A percentile compares a stretch with the other conserved stretches of the same genome.
Evolutionary conservation across 257 asterid genomes (phyloP).

Genomic region (Nicotiana otophora): DNA sequence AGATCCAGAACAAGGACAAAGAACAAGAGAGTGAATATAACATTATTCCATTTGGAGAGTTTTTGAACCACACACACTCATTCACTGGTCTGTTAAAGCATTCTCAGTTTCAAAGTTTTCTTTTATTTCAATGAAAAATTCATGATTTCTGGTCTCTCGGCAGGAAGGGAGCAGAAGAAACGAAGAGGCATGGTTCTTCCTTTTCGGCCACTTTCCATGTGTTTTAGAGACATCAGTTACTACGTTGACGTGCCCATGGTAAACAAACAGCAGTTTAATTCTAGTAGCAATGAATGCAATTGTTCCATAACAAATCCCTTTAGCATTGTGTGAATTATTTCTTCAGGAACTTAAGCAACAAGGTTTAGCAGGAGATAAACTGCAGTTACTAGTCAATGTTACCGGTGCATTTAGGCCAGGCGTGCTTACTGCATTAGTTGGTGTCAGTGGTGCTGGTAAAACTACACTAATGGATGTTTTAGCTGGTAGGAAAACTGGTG

Average conservation of each 20-base stretch:
- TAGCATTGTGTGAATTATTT: background rate
- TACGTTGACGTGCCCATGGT: constrained; percentile 87
- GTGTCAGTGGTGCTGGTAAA: constrained; percentile 98
- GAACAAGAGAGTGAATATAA: constrained; percentile 30
- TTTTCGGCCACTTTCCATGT: constrained; percentile 77
- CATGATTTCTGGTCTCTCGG: constrained; percentile 9
- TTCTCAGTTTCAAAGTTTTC: background rate
- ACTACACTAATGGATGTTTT: constrained; percentile 94
- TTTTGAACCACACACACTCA: constrained; percentile 57
- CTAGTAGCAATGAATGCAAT: background rate
- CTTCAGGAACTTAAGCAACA: constrained; percentile 75
- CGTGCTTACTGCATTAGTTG: constrained; percentile 82
- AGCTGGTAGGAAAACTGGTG: constrained; percentile 94
- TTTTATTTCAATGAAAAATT: background rate
- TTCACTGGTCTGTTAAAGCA: constrained; percentile 35
- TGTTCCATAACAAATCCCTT: background rate
- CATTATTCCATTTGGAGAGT: constrained; percentile 45
- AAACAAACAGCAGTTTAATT: constrained; percentile 9
- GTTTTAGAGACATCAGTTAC: constrained; percentile 69
- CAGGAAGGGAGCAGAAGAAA: constrained; percentile 42
- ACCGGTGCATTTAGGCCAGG: constrained; percentile 87
- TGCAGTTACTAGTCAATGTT: constrained; percentile 64
- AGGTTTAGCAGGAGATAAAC: constrained; percentile 49
- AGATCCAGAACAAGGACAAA: constrained; percentile 16
- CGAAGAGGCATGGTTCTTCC: constrained; percentile 86